These are phyloP conservation scores for Didymella segeticola DNA, from an alignment of 2,329 filamentous ascomycete species.

Conservation along the genomic window DNA sequence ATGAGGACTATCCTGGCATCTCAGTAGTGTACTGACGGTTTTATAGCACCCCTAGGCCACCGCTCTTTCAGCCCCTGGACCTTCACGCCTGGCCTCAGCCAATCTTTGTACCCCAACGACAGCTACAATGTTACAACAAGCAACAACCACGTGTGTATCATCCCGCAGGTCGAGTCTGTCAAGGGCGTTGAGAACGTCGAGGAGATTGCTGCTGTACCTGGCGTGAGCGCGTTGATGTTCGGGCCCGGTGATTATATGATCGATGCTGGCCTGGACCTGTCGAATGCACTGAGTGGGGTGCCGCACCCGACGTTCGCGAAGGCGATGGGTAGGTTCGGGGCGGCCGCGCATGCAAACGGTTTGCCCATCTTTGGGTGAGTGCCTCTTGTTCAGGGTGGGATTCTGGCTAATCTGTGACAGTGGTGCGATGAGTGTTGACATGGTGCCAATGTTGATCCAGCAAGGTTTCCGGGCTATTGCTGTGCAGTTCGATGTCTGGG, in stretches of 20 bases:
- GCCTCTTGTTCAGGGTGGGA: neutral
- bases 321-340: conserved; percentile 28
- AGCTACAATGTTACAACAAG: conserved; percentile 31
- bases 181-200: conserved; percentile 36
- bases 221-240: conserved; percentile 36
- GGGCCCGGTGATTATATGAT: conserved; percentile 36
- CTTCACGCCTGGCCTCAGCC: conserved; percentile 29
- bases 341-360: conserved; percentile 30
- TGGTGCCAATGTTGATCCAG: conserved; percentile 32
- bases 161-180: conserved; percentile 36
- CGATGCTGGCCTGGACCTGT: conserved; percentile 30
- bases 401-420: conserved; percentile 15
- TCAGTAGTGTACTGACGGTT: neutral
- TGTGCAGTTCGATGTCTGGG: conserved; percentile 38
- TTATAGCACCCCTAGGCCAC: conserved; percentile 24
- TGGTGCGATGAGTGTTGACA: conserved; percentile 25
- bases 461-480: conserved; percentile 27
- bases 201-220: conserved; percentile 35
- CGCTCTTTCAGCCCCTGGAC: conserved; percentile 38
- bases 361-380: conserved; percentile 32
- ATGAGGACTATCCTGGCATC: too few species aligned
- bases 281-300: conserved; percentile 18
- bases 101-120: conserved; percentile 32
- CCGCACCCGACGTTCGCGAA: conserved; percentile 28
- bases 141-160: conserved; percentile 37